These are phyloP conservation scores for Wickerhamomyces subpelliculosus DNA, from an alignment of 805 yeast genomes.

Conservation along the genomic window DNA sequence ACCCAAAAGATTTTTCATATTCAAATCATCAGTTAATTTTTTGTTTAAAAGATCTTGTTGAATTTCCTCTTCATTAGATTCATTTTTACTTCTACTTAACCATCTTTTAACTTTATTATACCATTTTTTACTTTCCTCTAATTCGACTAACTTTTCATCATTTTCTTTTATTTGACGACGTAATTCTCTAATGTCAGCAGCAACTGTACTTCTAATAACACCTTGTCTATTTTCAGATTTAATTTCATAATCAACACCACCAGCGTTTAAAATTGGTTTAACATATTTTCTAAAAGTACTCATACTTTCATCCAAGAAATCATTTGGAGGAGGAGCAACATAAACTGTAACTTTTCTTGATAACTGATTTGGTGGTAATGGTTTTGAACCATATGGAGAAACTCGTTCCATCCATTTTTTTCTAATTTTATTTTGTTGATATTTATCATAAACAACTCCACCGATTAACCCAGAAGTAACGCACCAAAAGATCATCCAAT, in stretches of 20 bases:
- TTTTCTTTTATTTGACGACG: slow-evolving; percentile 40
- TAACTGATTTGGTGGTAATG: slow-evolving; percentile 38
- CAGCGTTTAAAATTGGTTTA: slow-evolving; percentile 80
- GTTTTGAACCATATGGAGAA: slow-evolving; percentile 41
- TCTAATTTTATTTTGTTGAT: slow-evolving; percentile 61
- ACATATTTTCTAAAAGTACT: slow-evolving; percentile 69
- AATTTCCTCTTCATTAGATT: slow-evolving; percentile 8
- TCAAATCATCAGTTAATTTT: slow-evolving; percentile 27
- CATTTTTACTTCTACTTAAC: not conserved
- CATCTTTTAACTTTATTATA: slow-evolving; percentile 10
- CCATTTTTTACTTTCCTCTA: slow-evolving; percentile 14
- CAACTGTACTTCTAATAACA: slow-evolving; percentile 73
- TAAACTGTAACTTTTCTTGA: slow-evolving; percentile 78
- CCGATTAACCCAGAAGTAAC: slow-evolving; percentile 61
- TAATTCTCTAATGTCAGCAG: slow-evolving; percentile 69
- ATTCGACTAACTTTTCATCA: slow-evolving; percentile 15
- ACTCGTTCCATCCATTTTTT: slow-evolving; percentile 59
- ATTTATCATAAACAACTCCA: slow-evolving; percentile 74
- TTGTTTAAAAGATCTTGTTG: slow-evolving; percentile 7
- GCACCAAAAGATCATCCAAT: slow-evolving; percentile 88
- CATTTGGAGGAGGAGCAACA: slow-evolving; percentile 97
- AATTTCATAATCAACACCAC: slow-evolving; percentile 79
- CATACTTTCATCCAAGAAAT: slow-evolving; percentile 68
- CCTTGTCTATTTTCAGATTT: slow-evolving; percentile 82
- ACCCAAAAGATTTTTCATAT: slow-evolving; percentile 47